Percentiles rank a stretch among this genome's conserved stretches.
Evolutionary conservation across 139 green algal genomes (phyloP).

Genomic region (Picocystis salinarum): DNA sequence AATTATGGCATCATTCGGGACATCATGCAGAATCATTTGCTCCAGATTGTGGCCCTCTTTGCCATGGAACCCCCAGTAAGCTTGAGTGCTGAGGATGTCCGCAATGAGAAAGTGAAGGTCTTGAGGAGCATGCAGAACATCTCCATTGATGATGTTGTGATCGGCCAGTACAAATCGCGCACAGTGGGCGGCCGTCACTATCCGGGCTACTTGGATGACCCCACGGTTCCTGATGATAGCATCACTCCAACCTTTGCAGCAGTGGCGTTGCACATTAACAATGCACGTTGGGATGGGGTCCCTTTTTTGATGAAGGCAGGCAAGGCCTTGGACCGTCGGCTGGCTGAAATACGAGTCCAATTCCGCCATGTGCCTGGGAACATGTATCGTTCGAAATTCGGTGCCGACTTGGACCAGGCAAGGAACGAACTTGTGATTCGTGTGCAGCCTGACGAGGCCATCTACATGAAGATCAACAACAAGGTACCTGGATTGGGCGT

Average conservation of each 20-base stretch:
- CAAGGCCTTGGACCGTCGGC: slow-evolving; percentile 74
- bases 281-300: slow-evolving; percentile 92
- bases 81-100: slow-evolving; percentile 85
- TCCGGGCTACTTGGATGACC: slow-evolving; percentile 85
- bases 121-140: slow-evolving; percentile 65
- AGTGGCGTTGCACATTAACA: slow-evolving; percentile 84
- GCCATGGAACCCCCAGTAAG: slow-evolving; percentile 8
- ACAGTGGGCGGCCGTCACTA: slow-evolving; percentile 10
- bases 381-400: slow-evolving; percentile 43
- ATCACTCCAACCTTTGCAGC: slow-evolving; percentile 86
- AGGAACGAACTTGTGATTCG: slow-evolving; percentile 97
- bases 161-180: slow-evolving; percentile 75
- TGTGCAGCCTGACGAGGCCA: slow-evolving; percentile 93
- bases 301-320: slow-evolving; percentile 97
- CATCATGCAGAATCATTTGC: slow-evolving; percentile 98
- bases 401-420: slow-evolving; percentile 45
- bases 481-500: slow-evolving; percentile 96
- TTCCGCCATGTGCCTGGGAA: slow-evolving; percentile 88
- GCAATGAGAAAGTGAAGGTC: slow-evolving; percentile 98
- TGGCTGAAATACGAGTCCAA: slow-evolving; percentile 93
- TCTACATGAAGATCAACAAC: slow-evolving; percentile 99
- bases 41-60: slow-evolving; percentile 24
- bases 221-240: slow-evolving; percentile 60
- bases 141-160: slow-evolving; percentile 71
- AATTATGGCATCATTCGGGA: slow-evolving; percentile 97